These are phyloP conservation scores for Lactarius akahatsu DNA, from an alignment of 768 basidiomycete species.

Conservation along the genomic window DNA sequence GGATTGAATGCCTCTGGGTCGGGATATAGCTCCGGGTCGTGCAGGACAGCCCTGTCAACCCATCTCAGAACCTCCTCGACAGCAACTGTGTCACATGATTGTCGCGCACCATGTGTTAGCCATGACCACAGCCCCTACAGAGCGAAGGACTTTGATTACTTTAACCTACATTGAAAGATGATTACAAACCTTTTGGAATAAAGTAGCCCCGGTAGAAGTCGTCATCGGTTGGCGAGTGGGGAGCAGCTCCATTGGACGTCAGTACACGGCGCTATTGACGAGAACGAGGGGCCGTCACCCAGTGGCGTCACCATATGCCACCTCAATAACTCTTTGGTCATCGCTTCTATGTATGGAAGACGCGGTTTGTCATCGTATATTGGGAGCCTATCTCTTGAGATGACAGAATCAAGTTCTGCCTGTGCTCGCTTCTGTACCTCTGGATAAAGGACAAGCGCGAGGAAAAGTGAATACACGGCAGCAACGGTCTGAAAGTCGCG, in stretches of 20 bases:
- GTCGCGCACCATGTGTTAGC: slow-evolving; percentile 32
- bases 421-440: slow-evolving; percentile 30
- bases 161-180: too few species aligned
- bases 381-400: neutral
- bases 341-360: slow-evolving; percentile 26
- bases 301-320: slow-evolving; percentile 30
- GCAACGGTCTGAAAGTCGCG: slow-evolving; percentile 7
- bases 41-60: slow-evolving; percentile 18
- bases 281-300: neutral
- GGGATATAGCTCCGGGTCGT: slow-evolving; percentile 32
- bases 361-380: neutral
- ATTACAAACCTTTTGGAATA: slow-evolving; percentile 33
- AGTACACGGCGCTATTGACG: neutral
- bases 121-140: slow-evolving; percentile 10
- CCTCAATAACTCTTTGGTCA: slow-evolving; percentile 31
- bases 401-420: slow-evolving; percentile 33
- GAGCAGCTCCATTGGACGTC: slow-evolving; percentile 14
- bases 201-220: slow-evolving; percentile 32
- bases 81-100: neutral
- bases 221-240: slow-evolving; percentile 29
- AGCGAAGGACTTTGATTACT: neutral
- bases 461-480: slow-evolving; percentile 31
- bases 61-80: too few species aligned
- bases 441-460: slow-evolving; percentile 33
- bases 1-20: slow-evolving; percentile 35